Evolutionary conservation across 805 yeast genomes (phyloP), one percentile per base, ranked within the genome.

Genomic region (Hyphopichia homilentoma): DNA sequence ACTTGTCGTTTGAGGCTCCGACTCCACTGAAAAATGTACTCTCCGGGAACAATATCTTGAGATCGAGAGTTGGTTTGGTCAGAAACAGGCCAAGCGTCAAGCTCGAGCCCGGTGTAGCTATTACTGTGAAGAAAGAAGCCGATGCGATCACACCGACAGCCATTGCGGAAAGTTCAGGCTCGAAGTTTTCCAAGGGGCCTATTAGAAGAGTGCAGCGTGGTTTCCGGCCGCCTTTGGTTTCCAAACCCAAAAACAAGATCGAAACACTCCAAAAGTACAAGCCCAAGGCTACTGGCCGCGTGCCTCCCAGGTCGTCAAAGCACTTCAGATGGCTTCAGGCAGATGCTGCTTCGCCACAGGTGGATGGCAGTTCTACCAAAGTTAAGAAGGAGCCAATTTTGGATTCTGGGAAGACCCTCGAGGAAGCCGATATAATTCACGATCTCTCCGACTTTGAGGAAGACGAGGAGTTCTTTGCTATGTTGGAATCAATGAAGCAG

Each of bases 381-480:
- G 15, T 25, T 9, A 36, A 32, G 15, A 26, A 21, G n/a, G 32
- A 34, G 21, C 31, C 17, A 7, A 20, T 20, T 20, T 20, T 20
- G 17, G 27, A 18, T 12, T 19, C 33, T 7, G 21, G 27, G 16
- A 19, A 24, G 7, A 27, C 16, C 16, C 20, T 41, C 9, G 37
- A 41, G 4, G 37, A 43, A n/a, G 47, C 49, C 6, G 44, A 44
- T 21, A 41, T 46, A 1, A 44, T 46, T 6, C 39, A 45, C 28
- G 51, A 49, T 26, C 24, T 50, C n/a, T 44, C 52, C 8, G 54
- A 48, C 16, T 43, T 42, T 25, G 54, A 50, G 27, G 50, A 44
- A 25, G 48, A 47, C 24, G 40, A 33, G 11, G 34, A 30, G 9
- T 45, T 47, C 17, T 24, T 33, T 11, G 42, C 40, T 7, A 43